These are phyloP conservation scores for Fusarium sp. DNA, from an alignment of 2,329 filamentous ascomycete genomes.

Conservation along the genomic window DNA sequence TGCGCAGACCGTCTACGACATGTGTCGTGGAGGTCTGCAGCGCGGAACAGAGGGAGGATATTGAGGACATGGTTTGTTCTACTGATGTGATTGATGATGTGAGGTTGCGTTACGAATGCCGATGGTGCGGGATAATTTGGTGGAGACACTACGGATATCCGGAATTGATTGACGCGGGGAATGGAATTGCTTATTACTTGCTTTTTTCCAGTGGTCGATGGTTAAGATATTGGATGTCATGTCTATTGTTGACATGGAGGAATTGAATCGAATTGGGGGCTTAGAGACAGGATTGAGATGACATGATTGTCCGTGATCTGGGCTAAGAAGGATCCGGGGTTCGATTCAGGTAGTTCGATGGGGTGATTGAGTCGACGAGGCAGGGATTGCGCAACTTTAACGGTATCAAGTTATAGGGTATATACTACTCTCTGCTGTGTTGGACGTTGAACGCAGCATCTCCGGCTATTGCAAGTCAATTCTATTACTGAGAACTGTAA, in stretches of 20 bases:
- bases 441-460: neutral
- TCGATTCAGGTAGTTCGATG: neutral
- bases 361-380: constrained; percentile 11
- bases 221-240: neutral
- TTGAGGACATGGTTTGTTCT: neutral
- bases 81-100: neutral
- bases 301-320: neutral
- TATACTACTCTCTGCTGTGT: neutral
- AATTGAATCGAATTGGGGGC: neutral
- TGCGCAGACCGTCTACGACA: constrained; percentile 34
- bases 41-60: constrained; percentile 32
- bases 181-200: neutral
- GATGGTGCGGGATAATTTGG: constrained; percentile 23
- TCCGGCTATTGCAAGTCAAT: neutral
- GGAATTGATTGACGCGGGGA: constrained; percentile 5
- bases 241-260: neutral
- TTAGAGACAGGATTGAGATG: neutral
- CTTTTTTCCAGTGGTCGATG: neutral
- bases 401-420: neutral
- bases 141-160: constrained; percentile 17
- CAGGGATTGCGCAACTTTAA: neutral
- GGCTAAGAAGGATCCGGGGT: constrained; percentile 18
- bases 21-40: constrained; percentile 33
- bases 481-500: neutral
- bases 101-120: constrained; percentile 2